Evolutionary conservation across 164 flowering plant genomes (phyloP).

Genomic region (Dillenia suffruticosa): DNA sequence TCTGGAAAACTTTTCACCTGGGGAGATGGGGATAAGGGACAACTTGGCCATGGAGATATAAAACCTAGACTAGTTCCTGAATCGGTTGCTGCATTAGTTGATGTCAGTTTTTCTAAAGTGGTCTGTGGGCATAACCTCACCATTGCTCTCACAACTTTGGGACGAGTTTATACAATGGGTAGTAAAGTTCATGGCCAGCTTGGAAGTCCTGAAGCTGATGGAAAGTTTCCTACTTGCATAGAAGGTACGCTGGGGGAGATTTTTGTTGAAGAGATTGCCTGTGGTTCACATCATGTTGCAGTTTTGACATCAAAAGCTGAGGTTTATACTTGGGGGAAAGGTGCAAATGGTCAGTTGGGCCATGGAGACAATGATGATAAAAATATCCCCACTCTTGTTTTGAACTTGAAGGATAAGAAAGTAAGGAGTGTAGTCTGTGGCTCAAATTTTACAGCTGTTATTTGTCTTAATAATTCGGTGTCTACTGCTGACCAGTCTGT

Average conservation of each 20-base stretch:
- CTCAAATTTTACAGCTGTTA: constrained; percentile 73
- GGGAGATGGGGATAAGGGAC: constrained; percentile 90
- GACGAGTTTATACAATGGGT: constrained; percentile 82
- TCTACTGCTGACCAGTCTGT: constrained; percentile 62
- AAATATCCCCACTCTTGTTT: constrained; percentile 63
- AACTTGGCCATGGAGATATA: constrained; percentile 83
- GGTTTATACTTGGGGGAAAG: constrained; percentile 96
- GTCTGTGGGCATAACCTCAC: constrained; percentile 81
- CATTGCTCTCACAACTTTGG: constrained; percentile 70
- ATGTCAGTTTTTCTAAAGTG: constrained; percentile 51
- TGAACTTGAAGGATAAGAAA: constrained; percentile 67
- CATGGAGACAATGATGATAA: constrained; percentile 77
- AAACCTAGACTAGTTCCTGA: constrained; percentile 63
- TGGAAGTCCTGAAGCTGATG: constrained; percentile 58
- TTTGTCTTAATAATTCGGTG: constrained; percentile 76
- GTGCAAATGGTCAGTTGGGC: constrained; percentile 85
- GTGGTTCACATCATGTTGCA: constrained; percentile 89
- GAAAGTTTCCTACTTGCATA: constrained; percentile 52
- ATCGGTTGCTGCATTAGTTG: constrained; percentile 48
- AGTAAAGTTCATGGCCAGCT: constrained; percentile 71
- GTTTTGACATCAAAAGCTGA: constrained; percentile 77
- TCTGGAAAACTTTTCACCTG: constrained; percentile 81
- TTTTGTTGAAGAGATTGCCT: constrained; percentile 74
- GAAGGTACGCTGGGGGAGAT: constrained; percentile 45
- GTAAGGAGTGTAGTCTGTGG: constrained; percentile 84